Conservation (phyloP, 1,284 basidiomycete species). For the Blastosporella zonata region DNA sequence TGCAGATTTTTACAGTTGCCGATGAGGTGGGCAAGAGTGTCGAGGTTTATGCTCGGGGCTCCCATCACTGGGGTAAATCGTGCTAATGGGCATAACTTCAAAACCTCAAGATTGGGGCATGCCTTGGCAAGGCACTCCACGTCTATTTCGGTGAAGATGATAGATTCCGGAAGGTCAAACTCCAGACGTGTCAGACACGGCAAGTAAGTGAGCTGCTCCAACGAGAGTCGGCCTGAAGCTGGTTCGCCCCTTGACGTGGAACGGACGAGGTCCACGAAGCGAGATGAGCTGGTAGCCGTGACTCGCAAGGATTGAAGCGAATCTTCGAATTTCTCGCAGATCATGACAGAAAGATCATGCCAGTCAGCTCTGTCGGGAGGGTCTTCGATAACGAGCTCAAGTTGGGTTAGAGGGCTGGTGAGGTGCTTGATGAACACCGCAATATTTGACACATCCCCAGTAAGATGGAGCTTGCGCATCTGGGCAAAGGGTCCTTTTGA, state of each 20-base stretch:
- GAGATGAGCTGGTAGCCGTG: slow-evolving; percentile 57
- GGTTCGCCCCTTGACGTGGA: slow-evolving; percentile 61
- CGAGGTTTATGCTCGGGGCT: slow-evolving; percentile 54
- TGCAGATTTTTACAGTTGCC: slow-evolving; percentile 57
- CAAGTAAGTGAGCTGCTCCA: slow-evolving; percentile 55
- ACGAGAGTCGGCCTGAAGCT: slow-evolving; percentile 51
- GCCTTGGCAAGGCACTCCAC: slow-evolving; percentile 52
- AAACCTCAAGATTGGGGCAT: slow-evolving; percentile 63
- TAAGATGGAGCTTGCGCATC: slow-evolving; percentile 59
- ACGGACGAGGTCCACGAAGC: slow-evolving; percentile 64
- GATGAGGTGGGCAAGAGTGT: slow-evolving; percentile 58
- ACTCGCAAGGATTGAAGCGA: slow-evolving; percentile 60
- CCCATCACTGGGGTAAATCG: slow-evolving; percentile 53
- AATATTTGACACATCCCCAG: slow-evolving; percentile 65
- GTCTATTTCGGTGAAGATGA: slow-evolving; percentile 59
- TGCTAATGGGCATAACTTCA: slow-evolving; percentile 63
- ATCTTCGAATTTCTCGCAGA: slow-evolving; percentile 58
- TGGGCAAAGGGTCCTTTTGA: slow-evolving; percentile 54
- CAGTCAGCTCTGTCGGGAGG: slow-evolving; percentile 70
- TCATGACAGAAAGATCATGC: slow-evolving; percentile 60
- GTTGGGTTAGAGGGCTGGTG: slow-evolving; percentile 51
- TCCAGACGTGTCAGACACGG: slow-evolving; percentile 57
- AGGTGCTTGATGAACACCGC: slow-evolving; percentile 68
- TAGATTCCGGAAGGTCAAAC: slow-evolving; percentile 72
- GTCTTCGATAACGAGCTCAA: slow-evolving; percentile 74